Conservation (phyloP, 176 grass and related monocot genomes). For the Cymbopogon citratus region DNA sequence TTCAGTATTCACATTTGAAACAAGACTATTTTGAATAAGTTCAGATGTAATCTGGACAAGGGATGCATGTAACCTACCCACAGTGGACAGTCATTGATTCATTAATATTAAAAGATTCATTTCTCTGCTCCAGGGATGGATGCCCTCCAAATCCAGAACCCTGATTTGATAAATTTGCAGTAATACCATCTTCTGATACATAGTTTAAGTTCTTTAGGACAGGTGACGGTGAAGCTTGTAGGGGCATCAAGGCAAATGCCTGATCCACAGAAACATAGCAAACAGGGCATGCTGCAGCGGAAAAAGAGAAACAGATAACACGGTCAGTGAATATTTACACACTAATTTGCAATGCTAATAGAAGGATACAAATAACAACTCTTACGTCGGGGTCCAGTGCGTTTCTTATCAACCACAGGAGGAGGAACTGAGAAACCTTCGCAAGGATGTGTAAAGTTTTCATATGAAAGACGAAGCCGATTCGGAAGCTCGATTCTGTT, state of each 20-base stretch:
- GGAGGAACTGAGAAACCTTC: slow-evolving; percentile 67
- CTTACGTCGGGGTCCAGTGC: slow-evolving; percentile 92
- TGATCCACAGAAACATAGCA: slow-evolving; percentile 84
- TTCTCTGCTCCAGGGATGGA: slow-evolving; percentile 74
- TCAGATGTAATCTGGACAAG: not conserved
- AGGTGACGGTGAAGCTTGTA: slow-evolving; percentile 51
- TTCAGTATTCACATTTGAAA: slow-evolving; percentile 4
- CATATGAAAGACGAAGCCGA: slow-evolving; percentile 36
- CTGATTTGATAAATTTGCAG: slow-evolving; percentile 51
- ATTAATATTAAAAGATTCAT: slow-evolving; percentile 71
- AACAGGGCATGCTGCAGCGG: slow-evolving; percentile 68
- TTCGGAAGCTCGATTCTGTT: slow-evolving; percentile 33
- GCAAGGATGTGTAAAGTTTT: slow-evolving; percentile 62
- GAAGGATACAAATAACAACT: slow-evolving; percentile 13
- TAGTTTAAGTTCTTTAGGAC: slow-evolving; percentile 67
- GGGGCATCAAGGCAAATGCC: slow-evolving; percentile 65
- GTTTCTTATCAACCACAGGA: slow-evolving; percentile 73
- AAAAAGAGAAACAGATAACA: slow-evolving; percentile 22
- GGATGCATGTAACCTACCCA: slow-evolving; percentile 56
- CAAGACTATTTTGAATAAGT: not conserved
- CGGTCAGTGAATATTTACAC: not conserved
- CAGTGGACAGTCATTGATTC: slow-evolving; percentile 88
- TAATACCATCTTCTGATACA: slow-evolving; percentile 51
- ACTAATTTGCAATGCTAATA: not conserved
- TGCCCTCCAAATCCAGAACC: slow-evolving; percentile 80